A percentile compares a stretch with the other conserved stretches of the same genome.
These are phyloP conservation scores for Colletotrichum eleusines DNA, from an alignment of 2,329 filamentous ascomycete genomes.

Conservation along the genomic window DNA sequence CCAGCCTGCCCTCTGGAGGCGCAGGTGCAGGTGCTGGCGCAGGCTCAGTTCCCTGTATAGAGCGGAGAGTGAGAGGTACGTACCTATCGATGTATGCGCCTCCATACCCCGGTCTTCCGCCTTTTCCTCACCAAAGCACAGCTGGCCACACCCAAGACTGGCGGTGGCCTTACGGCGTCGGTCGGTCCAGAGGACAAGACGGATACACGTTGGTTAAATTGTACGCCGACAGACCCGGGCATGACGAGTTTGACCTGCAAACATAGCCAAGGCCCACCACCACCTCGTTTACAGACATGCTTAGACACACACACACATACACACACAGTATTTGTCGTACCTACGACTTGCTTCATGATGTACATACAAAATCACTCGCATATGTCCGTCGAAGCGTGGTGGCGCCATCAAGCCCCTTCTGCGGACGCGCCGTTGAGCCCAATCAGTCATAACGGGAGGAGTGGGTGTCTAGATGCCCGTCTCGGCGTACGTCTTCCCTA, in stretches of 20 bases:
- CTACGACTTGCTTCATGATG: not conserved
- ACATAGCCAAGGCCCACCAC: not conserved
- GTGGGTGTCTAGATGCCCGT: conserved; percentile 3
- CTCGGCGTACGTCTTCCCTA: conserved; percentile 1
- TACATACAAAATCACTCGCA: not conserved
- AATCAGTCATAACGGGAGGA: not conserved
- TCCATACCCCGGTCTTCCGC: conserved; percentile 23
- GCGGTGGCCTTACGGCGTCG: conserved; percentile 18
- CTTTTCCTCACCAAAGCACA: conserved; percentile 36
- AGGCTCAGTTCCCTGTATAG: not conserved
- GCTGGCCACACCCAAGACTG: conserved; percentile 16
- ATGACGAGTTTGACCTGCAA: conserved; percentile 2
- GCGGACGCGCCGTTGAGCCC: not conserved
- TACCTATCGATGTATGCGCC: not conserved
- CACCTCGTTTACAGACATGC: not conserved
- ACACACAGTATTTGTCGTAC: not conserved
- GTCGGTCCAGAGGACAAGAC: not conserved
- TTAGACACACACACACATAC: not conserved
- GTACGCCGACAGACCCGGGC: not conserved
- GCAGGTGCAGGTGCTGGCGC: conserved; percentile 6
- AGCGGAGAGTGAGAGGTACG: conserved; percentile 2
- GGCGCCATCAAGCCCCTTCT: not conserved
- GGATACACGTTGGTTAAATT: not conserved
- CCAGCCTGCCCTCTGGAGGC: not conserved
- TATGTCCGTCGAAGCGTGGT: not conserved